phyloP scores from a whole-genome alignment of 805 yeast species.

The Candida sakaeoensis region DNA sequence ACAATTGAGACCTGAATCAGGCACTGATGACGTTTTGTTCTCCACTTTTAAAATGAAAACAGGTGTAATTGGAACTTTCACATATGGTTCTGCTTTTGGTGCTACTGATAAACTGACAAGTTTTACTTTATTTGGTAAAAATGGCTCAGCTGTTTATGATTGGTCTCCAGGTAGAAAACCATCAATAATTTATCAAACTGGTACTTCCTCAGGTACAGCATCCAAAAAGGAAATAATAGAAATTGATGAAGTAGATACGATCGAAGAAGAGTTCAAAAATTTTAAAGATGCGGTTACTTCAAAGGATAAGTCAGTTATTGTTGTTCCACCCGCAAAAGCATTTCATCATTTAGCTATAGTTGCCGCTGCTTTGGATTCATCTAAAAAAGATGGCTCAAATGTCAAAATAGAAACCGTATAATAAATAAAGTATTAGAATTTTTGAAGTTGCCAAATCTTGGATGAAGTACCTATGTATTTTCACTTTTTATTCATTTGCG shows the following conservation, averaged over 20 bases:
- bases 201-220: conserved; percentile 36
- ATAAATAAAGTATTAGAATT: too few relatives aligned
- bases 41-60: conserved; percentile 59
- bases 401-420: conserved; percentile 39
- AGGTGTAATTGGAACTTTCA: conserved; percentile 76
- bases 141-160: conserved; percentile 71
- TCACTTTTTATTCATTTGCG: not conserved
- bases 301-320: conserved; percentile 56
- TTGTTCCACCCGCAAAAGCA: conserved; percentile 68
- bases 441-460: too few relatives aligned
- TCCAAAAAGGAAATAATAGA: conserved; percentile 47
- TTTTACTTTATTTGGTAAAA: conserved; percentile 71
- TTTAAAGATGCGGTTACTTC: conserved; percentile 55
- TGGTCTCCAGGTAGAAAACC: conserved; percentile 50
- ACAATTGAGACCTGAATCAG: conserved; percentile 74
- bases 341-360: conserved; percentile 92
- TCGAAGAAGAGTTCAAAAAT: conserved; percentile 45
- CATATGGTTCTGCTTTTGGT: conserved; percentile 85
- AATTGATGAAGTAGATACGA: conserved; percentile 42
- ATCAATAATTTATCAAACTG: conserved; percentile 33
- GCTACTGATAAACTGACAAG: conserved; percentile 66
- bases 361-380: conserved; percentile 78
- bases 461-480: too few relatives aligned
- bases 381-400: conserved; percentile 48
- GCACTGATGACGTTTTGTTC: conserved; percentile 77